phyloP scores from a whole-genome alignment of 2,329 filamentous ascomycete genomes.

The Blumeriella jaapii region DNA sequence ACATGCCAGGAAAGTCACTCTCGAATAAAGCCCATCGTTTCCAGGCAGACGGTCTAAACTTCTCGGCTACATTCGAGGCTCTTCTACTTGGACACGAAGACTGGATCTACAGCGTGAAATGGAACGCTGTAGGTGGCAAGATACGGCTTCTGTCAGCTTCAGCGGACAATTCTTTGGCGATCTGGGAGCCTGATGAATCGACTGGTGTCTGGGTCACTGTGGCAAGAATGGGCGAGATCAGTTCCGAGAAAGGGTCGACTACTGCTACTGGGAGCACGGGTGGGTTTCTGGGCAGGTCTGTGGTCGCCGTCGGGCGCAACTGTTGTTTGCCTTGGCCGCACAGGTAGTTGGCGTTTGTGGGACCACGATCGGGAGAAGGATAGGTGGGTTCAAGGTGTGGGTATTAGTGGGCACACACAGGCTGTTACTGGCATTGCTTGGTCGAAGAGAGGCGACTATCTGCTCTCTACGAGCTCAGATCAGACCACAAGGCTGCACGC shows the following conservation, averaged over 20 bases:
- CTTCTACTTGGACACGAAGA: slow-evolving; percentile 91
- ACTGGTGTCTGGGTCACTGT: slow-evolving; percentile 89
- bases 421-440: slow-evolving; percentile 75
- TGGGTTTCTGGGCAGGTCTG: slow-evolving; percentile 89
- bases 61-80: slow-evolving; percentile 85
- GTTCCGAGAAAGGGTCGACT: slow-evolving; percentile 86
- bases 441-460: slow-evolving; percentile 70
- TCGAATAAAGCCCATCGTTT: slow-evolving; percentile 86
- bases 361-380: slow-evolving; percentile 47
- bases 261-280: slow-evolving; percentile 93
- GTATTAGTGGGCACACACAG: slow-evolving; percentile 73
- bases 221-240: slow-evolving; percentile 83
- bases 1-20: slow-evolving; percentile 57
- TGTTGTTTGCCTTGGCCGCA: slow-evolving; percentile 75
- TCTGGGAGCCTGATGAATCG: slow-evolving; percentile 76
- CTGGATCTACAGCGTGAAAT: slow-evolving; percentile 80
- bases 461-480: slow-evolving; percentile 81
- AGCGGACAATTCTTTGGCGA: slow-evolving; percentile 85
- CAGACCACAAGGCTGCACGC: slow-evolving; percentile 87
- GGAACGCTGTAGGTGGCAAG: slow-evolving; percentile 29
- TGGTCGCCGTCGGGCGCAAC: slow-evolving; percentile 72
- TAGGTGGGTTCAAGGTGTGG: slow-evolving; percentile 65
- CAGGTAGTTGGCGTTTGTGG: slow-evolving; percentile 90
- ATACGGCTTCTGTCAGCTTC: slow-evolving; percentile 78
- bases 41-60: slow-evolving; percentile 45